Conservation (phyloP, 192 early-diverging fungal species). For the Coemansia nantahalensis region DNA sequence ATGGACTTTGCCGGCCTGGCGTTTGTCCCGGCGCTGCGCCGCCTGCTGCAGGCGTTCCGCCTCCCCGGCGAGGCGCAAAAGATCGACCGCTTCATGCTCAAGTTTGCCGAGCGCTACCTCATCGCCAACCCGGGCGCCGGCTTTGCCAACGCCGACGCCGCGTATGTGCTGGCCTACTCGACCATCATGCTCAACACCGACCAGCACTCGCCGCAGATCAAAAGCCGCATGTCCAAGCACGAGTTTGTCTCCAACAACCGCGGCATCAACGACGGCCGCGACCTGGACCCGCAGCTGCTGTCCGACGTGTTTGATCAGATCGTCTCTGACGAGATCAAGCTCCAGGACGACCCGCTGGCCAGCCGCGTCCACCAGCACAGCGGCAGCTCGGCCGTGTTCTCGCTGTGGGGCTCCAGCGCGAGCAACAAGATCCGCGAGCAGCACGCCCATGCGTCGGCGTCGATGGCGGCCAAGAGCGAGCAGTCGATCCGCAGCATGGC, state of each 20-base stretch:
- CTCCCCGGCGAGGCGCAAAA: conserved; percentile 94
- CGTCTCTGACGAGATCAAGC: conserved; percentile 78
- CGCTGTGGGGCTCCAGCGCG: conserved; percentile 43
- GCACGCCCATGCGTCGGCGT: conserved; percentile 59
- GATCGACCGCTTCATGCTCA: conserved; percentile 97
- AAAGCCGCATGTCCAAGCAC: conserved; percentile 77
- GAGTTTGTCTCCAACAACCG: conserved; percentile 92
- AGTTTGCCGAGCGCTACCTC: conserved; percentile 91
- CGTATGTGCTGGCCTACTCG: conserved; percentile 91
- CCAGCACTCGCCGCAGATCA: conserved; percentile 83
- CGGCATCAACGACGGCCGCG: conserved; percentile 84
- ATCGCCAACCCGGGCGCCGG: conserved; percentile 71
- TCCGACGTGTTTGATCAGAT: conserved; percentile 80
- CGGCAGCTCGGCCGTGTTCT: conserved; percentile 40
- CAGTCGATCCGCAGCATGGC: conserved; percentile 65
- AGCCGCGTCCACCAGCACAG: conserved; percentile 37
- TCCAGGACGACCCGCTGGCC: conserved; percentile 79
- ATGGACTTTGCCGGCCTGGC: conserved; percentile 73
- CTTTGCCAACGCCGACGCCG: conserved; percentile 91
- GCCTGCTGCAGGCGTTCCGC: conserved; percentile 84
- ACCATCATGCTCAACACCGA: conserved; percentile 95
- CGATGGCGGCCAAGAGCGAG: conserved; percentile 72
- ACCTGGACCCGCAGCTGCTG: conserved; percentile 74
- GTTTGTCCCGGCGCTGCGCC: conserved; percentile 79
- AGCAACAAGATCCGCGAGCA: conserved; percentile 54